Conservation (phyloP, 352 stramenopile genomes). For the Pythium pectinolyticum region DNA sequence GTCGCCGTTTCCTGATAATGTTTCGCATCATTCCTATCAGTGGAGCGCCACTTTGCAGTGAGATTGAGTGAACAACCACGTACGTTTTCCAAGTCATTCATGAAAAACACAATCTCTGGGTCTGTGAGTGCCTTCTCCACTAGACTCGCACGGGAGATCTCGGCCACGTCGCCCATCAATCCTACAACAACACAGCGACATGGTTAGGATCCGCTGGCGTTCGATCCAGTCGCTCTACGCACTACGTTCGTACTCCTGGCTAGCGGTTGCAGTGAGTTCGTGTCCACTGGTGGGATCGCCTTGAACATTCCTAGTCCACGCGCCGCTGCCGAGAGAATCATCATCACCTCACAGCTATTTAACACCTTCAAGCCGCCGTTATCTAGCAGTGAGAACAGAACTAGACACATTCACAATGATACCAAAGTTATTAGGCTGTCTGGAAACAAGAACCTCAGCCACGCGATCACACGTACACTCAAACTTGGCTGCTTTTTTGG, state of each 20-base stretch:
- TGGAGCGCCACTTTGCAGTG: neutral
- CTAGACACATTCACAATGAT: constrained; percentile 30
- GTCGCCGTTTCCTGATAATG: constrained; percentile 48
- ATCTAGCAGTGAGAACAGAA: constrained; percentile 60
- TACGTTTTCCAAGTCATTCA: constrained; percentile 71
- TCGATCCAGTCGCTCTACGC: too few species aligned
- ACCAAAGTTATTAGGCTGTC: too few species aligned
- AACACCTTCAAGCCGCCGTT: constrained; percentile 58
- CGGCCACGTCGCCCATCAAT: constrained; percentile 42
- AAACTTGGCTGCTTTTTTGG: constrained; percentile 66
- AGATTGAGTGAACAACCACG: neutral
- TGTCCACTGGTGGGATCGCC: constrained; percentile 27
- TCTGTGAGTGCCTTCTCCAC: constrained; percentile 65
- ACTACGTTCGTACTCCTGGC: constrained; percentile 39
- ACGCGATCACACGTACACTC: constrained; percentile 68
- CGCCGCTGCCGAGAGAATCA: constrained; percentile 47
- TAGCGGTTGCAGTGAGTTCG: constrained; percentile 25
- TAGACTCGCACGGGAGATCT: constrained; percentile 42
- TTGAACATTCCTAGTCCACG: constrained; percentile 62
- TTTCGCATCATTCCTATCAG: neutral
- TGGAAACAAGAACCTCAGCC: too few species aligned
- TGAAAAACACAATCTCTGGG: constrained; percentile 71
- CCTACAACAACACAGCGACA: constrained; percentile 27
- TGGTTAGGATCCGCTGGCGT: neutral
- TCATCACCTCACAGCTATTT: constrained; percentile 63